Percentiles rank a stretch among this genome's conserved stretches.
These are phyloP conservation scores for Vanrija humicola DNA, from an alignment of 1,284 basidiomycete species.

Conservation along the genomic window DNA sequence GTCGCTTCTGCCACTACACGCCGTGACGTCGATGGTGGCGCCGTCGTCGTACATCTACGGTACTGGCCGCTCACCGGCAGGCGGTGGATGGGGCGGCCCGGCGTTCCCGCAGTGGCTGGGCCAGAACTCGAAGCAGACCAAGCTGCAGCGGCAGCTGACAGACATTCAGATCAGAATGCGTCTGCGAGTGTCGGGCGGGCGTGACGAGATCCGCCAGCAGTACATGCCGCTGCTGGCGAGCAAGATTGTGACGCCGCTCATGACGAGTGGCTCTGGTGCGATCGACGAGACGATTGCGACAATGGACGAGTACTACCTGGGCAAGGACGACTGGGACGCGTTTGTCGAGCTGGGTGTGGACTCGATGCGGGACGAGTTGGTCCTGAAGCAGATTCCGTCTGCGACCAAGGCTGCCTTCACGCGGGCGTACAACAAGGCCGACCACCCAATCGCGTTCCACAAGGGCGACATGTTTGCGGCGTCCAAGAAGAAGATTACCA, in stretches of 20 bases:
- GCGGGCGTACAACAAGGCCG: conserved; percentile 77
- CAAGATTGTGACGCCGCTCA: conserved; percentile 72
- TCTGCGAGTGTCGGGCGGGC: conserved; percentile 82
- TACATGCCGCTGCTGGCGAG: conserved; percentile 84
- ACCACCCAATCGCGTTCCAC: conserved; percentile 89
- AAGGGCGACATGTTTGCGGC: conserved; percentile 71
- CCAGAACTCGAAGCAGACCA: conserved; percentile 89
- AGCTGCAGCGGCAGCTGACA: conserved; percentile 72
- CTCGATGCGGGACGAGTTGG: conserved; percentile 64
- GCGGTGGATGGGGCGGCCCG: conserved; percentile 61
- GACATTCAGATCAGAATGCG: conserved; percentile 96
- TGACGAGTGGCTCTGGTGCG: conserved; percentile 61
- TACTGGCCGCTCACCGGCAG: conserved; percentile 27
- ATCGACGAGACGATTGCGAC: conserved; percentile 74
- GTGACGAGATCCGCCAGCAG: conserved; percentile 79
- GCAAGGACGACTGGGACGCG: conserved; percentile 93
- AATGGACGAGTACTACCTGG: conserved; percentile 94
- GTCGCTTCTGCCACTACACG: conserved; percentile 90
- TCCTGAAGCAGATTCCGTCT: conserved; percentile 77
- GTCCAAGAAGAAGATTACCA: conserved; percentile 67
- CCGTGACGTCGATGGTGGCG: conserved; percentile 79
- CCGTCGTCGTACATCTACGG: conserved; percentile 82
- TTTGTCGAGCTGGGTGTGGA: conserved; percentile 89
- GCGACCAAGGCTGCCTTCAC: conserved; percentile 83
- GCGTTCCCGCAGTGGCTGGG: conserved; percentile 93